Base-by-base conservation (phyloP, 129 eudicot genomes). In the Pseudognaphalium luteoalbum region DNA sequence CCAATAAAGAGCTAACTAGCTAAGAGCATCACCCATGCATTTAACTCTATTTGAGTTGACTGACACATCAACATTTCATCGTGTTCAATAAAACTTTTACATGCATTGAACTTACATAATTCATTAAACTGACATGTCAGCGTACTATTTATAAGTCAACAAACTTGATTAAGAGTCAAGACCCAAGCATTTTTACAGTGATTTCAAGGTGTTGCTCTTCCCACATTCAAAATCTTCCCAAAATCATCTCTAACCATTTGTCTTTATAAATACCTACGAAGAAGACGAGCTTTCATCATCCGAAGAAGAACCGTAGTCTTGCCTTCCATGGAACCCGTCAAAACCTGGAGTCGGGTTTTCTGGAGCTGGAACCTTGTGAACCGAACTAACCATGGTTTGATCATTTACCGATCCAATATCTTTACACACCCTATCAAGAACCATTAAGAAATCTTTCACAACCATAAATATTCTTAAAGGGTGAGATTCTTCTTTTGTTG, bases 401-500 rank as follows among this genome's bases (percentile, higher is more conserved):
- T 93, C 98, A 21, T 91, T 94, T 64, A 94, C 73, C 80, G 72
- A 69, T 21, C 89, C 89, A 32, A 95, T 92, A 85, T 95, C 99
- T 79, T 89, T 95, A 77, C 99, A 95, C 0, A 95, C 99, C 59
- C 81, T 84, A 56, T 95, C 99, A 57, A 95, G 84, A 70, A 86
- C 75, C 7, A 84, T 76, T 67, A 95, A 74, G 77, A 95, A 95
- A 81, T 95, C 99, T 62, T 93, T 83, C 11, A 95, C 97, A 2
- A 95, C 96, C 96, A 85, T 71, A 81, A 95, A 95, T 70, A 91
- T 91, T 78, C 97, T 85, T 39, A 91, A 86, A 8, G 97, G 99
- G 65, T 85, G 96, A 72, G 99, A 96, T 81, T 91, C 99, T 86
- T 91, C 97, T 83, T 85, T 95, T 41, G 89, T 91, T 0, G 99